Evolutionary conservation across 495 filamentous ascomycete species (phyloP), one percentile per base, ranked within the genome.

Genomic region (Neurospora hispaniola): DNA sequence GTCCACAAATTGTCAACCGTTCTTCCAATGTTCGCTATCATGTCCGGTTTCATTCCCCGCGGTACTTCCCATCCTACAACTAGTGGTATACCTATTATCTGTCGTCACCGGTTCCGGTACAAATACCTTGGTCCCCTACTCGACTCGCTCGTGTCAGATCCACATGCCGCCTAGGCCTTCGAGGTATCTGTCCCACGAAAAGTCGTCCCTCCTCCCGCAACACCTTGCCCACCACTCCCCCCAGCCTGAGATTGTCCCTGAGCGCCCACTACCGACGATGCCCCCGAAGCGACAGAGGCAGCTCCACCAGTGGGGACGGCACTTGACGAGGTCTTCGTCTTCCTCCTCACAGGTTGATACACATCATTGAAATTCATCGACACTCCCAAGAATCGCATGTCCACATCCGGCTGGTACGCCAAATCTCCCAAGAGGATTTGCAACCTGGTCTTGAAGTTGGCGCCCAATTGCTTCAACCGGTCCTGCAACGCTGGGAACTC

Each of bases 301-400:
- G 11, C 48, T 11, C 48, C 48, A 7, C 48, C 48, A 2, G 20
- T 59, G 5, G 48, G 48, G 7, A 59, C 48, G 20, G 38, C 46
- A 59, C 66, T 75, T 2, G 78, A 71, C n/a, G 78, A 76, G 12
- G 54, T 42, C 74, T 83, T 84, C 54, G 84, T 80, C 80, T 90
- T 87, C 81, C 89, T 85, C 73, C 89, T 86, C 62, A 88, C 86
- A 4, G 92, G 91, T 80, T 91, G 86, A 82, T 98, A 98, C 9
- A 97, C 93, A 80, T 98, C 94, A 81, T 99, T 99, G 79, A 99
- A 99, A 79, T 98, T 99, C 93, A 99, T 97, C 27, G 95, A 92
- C 69, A 97, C 93, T 11, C 92, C 96, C 73, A 99, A 84, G 83
- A 98, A 97, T 54, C 94, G 88, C 92, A 99, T 94, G 76, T 98